Evolutionary conservation across 257 asterid species (phyloP), one percentile per base, ranked within the genome.

Genomic region (Fraxinus excelsior): DNA sequence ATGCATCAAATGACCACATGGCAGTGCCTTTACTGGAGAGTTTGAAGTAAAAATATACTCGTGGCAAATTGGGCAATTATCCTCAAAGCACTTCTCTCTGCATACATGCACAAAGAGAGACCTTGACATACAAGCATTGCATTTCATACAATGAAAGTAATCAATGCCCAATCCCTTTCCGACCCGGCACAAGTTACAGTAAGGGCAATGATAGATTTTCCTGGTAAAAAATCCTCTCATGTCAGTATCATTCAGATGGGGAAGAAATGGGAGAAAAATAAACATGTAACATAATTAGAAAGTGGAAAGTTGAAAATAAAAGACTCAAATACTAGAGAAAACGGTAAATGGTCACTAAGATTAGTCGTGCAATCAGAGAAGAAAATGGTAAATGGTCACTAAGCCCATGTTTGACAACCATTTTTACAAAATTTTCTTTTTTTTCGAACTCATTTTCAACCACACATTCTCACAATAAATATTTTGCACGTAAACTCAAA

Each of bases 1-100:
- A 86, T 94, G 98, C 97, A 94, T 94, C 72, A 84, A 78, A 87
- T 94, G 98, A 69, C 97, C 97, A 79, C 98, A 94, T 53, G 94
- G 94, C 78, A 94, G 96, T 71, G 85, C 88, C 85, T 94, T 94
- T 53, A 90, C 91, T 0, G 98, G 96, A 82, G 95, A 68, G 84
- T 83, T 80, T 13, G 97, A 94, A 2, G 96, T 91, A 69, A 94
- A 94, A 32, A 94, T 88, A 74, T 88, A 90, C 67, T 91, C 98
- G 19, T 88, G 95, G 88, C 96, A 94, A 66, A 94, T 91, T 19
- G 98, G 98, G 74, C 98, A 91, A 84, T 94, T 90, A 58, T 91
- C 98, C 82, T 94, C 96, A 8, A 89, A 85, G 83, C 94, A 90
- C 79, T 90, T 94, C 81, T 91, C 97, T 84, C 96, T 83, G 86